A percentile compares a stretch with the other conserved stretches of the same genome.
Evolutionary conservation across 306 rosid genomes (phyloP).

Genomic region (Citrullus colocynthis): DNA sequence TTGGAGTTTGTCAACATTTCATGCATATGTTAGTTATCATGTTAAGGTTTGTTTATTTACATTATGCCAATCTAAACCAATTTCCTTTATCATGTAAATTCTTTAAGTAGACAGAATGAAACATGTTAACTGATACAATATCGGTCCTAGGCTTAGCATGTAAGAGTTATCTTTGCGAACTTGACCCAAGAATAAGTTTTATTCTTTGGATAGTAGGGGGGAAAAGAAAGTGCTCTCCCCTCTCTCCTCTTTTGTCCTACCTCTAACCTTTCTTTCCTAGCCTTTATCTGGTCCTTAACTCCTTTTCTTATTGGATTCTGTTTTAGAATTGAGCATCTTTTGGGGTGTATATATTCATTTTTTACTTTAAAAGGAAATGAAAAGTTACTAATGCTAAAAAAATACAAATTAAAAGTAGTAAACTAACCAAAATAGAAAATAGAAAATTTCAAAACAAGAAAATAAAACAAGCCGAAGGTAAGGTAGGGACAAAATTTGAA

Average conservation of each 20-base stretch:
- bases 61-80: slow-evolving; percentile 9
- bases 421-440: no score
- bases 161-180: not conserved
- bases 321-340: not conserved
- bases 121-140: not conserved
- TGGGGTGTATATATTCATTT: no score
- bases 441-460: no score
- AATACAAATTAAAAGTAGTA: no score
- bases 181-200: not conserved
- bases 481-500: no score
- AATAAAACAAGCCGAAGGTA: no score
- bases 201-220: not conserved
- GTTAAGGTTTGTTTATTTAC: slow-evolving; percentile 52
- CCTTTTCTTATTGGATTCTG: not conserved
- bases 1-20: slow-evolving; percentile 86
- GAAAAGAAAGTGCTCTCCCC: not conserved
- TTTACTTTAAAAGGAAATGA: no score
- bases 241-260: not conserved
- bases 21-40: slow-evolving; percentile 93
- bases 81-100: slow-evolving; percentile 1
- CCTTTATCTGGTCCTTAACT: not conserved
- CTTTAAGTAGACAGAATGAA: not conserved
- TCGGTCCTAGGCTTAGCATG: not conserved
- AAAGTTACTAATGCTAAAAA: no score
- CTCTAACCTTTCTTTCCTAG: not conserved